phyloP scores from a whole-genome alignment of 1,139 yeast genomes.

The Zygoascus hellenicus region DNA sequence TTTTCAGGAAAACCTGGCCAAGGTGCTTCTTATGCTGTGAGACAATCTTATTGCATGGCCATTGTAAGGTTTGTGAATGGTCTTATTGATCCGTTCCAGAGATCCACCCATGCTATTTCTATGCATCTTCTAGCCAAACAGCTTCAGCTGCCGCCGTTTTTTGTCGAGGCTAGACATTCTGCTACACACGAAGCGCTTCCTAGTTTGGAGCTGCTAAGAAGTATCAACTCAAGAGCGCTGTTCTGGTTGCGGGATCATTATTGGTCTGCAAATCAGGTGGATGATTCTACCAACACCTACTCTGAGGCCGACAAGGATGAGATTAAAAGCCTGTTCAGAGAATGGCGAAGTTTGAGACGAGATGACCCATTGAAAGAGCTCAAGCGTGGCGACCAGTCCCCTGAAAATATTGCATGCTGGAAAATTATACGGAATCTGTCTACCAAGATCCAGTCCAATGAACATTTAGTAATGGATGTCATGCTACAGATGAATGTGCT shows the following conservation, averaged over 20 bases:
- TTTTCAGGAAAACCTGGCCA: constrained; percentile 6
- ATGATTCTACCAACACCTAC: constrained; percentile 25
- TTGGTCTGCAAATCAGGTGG: constrained; percentile 51
- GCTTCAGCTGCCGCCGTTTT: constrained; percentile 66
- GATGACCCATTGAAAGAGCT: constrained; percentile 38
- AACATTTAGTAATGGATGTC: constrained; percentile 23
- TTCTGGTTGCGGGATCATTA: constrained; percentile 70
- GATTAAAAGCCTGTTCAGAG: constrained; percentile 30
- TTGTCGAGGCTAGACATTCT: constrained; percentile 86
- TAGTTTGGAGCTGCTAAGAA: constrained; percentile 56
- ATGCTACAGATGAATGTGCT: constrained; percentile 28
- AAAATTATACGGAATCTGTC: constrained; percentile 18
- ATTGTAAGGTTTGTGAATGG: constrained; percentile 89
- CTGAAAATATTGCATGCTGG: constrained; percentile 19
- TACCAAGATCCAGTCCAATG: constrained; percentile 16
- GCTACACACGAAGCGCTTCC: constrained; percentile 91
- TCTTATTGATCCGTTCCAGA: constrained; percentile 79
- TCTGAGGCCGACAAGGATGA: constrained; percentile 20
- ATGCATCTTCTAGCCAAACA: constrained; percentile 66
- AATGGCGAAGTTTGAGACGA: constrained; percentile 43
- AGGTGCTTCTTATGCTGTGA: constrained; percentile 28
- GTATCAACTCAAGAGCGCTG: constrained; percentile 54
- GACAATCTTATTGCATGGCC: constrained; percentile 67
- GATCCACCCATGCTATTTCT: constrained; percentile 72
- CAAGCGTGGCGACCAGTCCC: constrained; percentile 19